phyloP scores from a whole-genome alignment of 208 protist species.

The Spongospora subterranea region DNA sequence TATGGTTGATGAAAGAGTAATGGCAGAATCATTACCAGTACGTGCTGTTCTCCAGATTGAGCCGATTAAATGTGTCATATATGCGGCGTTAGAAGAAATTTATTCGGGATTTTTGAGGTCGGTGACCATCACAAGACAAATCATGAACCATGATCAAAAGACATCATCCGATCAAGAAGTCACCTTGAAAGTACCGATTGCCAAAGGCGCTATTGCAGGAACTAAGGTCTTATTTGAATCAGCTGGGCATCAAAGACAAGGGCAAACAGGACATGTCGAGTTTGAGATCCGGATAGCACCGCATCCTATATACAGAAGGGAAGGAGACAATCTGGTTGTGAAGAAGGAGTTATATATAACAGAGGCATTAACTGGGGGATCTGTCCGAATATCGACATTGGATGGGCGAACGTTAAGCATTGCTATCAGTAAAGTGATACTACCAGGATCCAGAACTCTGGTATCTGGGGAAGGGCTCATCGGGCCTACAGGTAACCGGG shows the following conservation, averaged over 20 bases:
- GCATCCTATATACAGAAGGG: background rate
- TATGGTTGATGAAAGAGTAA: conserved; percentile 18
- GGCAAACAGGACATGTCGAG: background rate
- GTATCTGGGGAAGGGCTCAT: background rate
- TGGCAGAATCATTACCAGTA: background rate
- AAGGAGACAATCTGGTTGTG: conserved; percentile 29
- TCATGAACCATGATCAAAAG: background rate
- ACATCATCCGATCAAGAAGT: background rate
- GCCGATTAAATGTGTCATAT: background rate
- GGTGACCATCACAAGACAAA: background rate
- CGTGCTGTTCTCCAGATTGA: background rate
- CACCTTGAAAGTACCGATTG: conserved; percentile 11
- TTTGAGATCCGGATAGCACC: conserved; percentile 20
- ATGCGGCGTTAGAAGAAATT: background rate
- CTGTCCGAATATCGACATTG: background rate
- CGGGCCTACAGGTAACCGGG: background rate
- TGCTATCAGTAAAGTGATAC: conserved; percentile 5
- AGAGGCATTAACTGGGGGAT: background rate
- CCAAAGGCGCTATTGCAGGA: background rate
- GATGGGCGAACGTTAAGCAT: conserved; percentile 14
- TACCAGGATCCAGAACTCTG: background rate
- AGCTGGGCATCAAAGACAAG: background rate
- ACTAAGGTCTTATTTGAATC: background rate
- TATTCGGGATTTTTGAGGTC: background rate
- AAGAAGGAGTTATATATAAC: background rate